Evolutionary conservation across 352 stramenopile species (phyloP).

Genomic region (Pythium volutum): DNA sequence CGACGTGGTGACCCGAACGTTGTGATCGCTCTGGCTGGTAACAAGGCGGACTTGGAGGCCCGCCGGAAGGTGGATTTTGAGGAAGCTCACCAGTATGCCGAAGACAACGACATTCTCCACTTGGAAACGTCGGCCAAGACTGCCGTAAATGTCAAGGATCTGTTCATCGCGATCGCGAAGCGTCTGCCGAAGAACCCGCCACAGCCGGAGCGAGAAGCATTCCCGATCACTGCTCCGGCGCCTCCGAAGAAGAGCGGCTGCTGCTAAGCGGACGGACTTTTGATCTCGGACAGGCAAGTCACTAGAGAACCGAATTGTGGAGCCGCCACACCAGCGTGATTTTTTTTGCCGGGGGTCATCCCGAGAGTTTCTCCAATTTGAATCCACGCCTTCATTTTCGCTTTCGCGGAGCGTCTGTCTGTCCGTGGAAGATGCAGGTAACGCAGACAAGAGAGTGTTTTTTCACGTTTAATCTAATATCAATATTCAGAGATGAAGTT

Average conservation of each 20-base stretch:
- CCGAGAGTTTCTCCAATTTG: not conserved
- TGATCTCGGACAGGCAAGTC: constrained; percentile 8
- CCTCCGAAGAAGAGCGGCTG: constrained; percentile 80
- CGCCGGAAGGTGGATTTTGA: constrained; percentile 96
- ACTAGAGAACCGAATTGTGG: constrained; percentile 17
- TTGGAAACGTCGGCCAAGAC: constrained; percentile 99
- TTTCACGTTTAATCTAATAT: constrained; percentile 55
- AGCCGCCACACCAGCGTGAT: constrained; percentile 3
- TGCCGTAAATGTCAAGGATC: constrained; percentile 97
- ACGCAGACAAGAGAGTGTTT: constrained; percentile 10
- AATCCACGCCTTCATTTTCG: not conserved
- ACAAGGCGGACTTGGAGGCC: constrained; percentile 98
- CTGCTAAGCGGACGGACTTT: constrained; percentile 46
- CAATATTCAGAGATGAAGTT: constrained; percentile 35
- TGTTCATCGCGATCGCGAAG: constrained; percentile 98
- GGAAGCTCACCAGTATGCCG: constrained; percentile 97
- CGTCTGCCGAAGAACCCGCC: constrained; percentile 79
- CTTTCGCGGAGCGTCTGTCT: not conserved
- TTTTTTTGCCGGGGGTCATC: constrained; percentile 1
- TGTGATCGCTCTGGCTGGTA: constrained; percentile 95
- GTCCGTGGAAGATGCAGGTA: constrained; percentile 10
- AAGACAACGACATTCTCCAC: constrained; percentile 99
- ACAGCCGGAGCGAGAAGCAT: constrained; percentile 79
- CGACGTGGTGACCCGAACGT: constrained; percentile 96
- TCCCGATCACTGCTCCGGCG: constrained; percentile 76